Evolutionary conservation across 768 basidiomycete species (phyloP), one percentile per base, ranked within the genome.

Genomic region (Kwoniella sp.): DNA sequence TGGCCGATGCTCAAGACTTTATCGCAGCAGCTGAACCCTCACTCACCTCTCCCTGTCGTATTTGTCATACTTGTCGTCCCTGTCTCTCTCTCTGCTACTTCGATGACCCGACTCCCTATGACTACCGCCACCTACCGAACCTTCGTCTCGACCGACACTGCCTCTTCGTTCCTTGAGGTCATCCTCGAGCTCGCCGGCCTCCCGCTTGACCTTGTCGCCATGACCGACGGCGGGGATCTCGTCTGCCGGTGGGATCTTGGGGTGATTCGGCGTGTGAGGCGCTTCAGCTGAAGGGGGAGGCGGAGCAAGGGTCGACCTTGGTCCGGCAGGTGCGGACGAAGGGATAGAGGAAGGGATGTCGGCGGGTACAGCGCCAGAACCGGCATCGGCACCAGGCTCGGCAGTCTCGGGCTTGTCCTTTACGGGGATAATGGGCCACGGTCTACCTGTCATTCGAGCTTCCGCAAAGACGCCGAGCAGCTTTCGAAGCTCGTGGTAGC

Each of bases 401-500:
- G 41, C 12, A 12, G 29, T 48, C 38, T 34, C 57, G 38, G 63
- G 37, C 25, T 38, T 56, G 76, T 34, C 38, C n/a, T 50, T 47
- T 37, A n/a, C 34, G 8, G 57, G 57, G 4, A 65, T n/a, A 38
- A 65, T 55, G 28, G 63, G 63, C 57, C 56, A 59, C 76, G 89
- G 88, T 65, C 84, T 85, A 82, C 61, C 71, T 45, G 73, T 67
- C 76, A 77, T 75, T 90, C 93, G 88, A 58, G 93, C 90, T 78
- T 94, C 93, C 68, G 89, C 88, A 82, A 97, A 96, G 77, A 92
- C 90, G 64, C 84, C 81, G 58, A 99, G 85, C 87, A 96, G 90
- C 82, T 93, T 91, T 62, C 96, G 91, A 67, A 99, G 85, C 82
- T 98, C 94, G 81, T 97, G 93, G 83, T 99, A 99, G 11, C 96